Percentiles rank a stretch among this genome's conserved stretches.
Conservation (phyloP, 164 flowering plant species). For the Piper betle region DNA sequence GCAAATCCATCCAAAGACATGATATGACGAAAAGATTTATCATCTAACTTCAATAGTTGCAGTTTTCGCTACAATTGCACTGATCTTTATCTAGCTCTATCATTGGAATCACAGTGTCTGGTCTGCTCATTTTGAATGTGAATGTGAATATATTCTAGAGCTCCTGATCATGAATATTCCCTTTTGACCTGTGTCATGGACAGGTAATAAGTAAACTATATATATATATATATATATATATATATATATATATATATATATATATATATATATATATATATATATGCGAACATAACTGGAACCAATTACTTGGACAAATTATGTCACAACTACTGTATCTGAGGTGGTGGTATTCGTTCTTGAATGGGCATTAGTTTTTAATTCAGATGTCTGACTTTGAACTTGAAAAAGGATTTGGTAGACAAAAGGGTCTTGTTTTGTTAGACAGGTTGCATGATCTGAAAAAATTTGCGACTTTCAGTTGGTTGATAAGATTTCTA, state of each 20-base stretch:
- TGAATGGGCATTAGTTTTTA: not conserved
- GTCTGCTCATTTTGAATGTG: not conserved
- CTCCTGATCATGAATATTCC: not conserved
- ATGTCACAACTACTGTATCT: not conserved
- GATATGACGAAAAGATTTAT: no score
- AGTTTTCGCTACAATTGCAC: no score
- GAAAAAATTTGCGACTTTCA: slow-evolving; percentile 8
- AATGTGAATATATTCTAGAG: not conserved
- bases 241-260: no score
- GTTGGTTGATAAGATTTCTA: not conserved
- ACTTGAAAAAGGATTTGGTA: slow-evolving; percentile 2
- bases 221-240: no score
- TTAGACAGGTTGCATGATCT: slow-evolving; percentile 12
- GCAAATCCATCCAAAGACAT: no score
- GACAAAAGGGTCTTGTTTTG: slow-evolving; percentile 3
- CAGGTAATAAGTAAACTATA: not conserved
- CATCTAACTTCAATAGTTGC: no score
- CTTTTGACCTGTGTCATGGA: not conserved
- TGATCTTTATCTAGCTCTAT: not conserved
- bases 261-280: no score
- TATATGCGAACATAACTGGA: not conserved
- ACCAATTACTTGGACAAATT: not conserved
- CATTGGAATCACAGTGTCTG: not conserved
- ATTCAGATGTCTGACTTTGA: slow-evolving; percentile 11
- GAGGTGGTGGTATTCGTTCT: no score